Evolutionary conservation across 2,329 filamentous ascomycete genomes (phyloP), one percentile per base, ranked within the genome.

Genomic region (Aspergillus sp.): DNA sequence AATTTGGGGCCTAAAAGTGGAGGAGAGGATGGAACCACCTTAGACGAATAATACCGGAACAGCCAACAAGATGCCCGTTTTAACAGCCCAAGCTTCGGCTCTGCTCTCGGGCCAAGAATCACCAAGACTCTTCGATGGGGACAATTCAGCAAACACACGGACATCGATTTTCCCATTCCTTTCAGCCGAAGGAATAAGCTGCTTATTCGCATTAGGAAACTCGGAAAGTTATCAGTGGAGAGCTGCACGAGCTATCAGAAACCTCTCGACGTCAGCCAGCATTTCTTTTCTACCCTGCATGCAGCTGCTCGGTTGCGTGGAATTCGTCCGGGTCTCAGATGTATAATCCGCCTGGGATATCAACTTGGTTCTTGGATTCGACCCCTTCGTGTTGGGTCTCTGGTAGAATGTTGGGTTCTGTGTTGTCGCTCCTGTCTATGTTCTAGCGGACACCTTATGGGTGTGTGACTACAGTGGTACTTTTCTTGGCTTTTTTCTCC

Each of bases 31-130:
- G 19, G 51, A 34, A 46, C 30, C 19, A 37, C 33, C 13, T 20
- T 17, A 13, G n/a, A 46, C 51, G 41, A 46, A 53, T 53, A 46
- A 53, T n/a, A 53, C 12, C 30, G 51, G 30, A 24, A 46, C 33
- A 22, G 24, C 50, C 50, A 42, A 42, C 50, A 52, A 45, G 24
- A 53, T 53, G 41, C 19, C 41, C 34, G 19, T 24, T 50, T 50
- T 20, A 50, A 50, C 48, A 22, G 41, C 34, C 46, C 51, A 53
- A 53, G 51, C 51, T 53, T 53, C 51, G 41, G 41, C 51, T 53
- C 41, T 53, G 13, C 12, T 46, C 41, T 53, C 41, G 19, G 20
- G 51, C 51, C 51, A 53, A 53, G 51, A 53, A 4, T 34, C 2
- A 30, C 20, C 22, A 39, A 41, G 19, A 11, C 48, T 40, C 22